Conservation (phyloP, 2,329 filamentous ascomycete species). For the Aspergillus eucalypticola region DNA sequence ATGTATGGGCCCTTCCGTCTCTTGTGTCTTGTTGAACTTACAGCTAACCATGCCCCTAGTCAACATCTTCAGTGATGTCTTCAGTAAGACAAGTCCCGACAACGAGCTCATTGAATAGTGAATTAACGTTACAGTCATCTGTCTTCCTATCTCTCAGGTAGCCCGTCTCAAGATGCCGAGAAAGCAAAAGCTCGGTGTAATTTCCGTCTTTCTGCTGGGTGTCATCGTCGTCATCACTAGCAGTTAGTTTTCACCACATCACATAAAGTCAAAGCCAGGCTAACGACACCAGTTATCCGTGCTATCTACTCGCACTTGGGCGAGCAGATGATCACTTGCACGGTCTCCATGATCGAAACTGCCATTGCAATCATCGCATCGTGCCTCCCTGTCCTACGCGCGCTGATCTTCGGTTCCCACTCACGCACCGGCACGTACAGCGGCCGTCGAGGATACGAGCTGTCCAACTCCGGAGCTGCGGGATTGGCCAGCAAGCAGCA, state of each 20-base stretch:
- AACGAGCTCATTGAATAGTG: neutral
- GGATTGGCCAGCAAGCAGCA: slow-evolving; percentile 11
- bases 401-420: slow-evolving; percentile 28
- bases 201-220: slow-evolving; percentile 23
- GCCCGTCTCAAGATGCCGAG: slow-evolving; percentile 19
- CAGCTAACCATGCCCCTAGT: slow-evolving; percentile 12
- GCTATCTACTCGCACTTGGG: slow-evolving; percentile 23
- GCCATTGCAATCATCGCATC: slow-evolving; percentile 24
- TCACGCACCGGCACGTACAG: slow-evolving; percentile 24
- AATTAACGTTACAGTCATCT: slow-evolving; percentile 18
- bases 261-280: neutral
- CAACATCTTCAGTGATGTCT: slow-evolving; percentile 24
- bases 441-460: slow-evolving; percentile 21
- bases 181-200: slow-evolving; percentile 22
- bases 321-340: slow-evolving; percentile 28
- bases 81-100: slow-evolving; percentile 13
- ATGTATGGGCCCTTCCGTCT: slow-evolving; percentile 12
- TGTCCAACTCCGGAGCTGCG: slow-evolving; percentile 17
- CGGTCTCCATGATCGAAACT: slow-evolving; percentile 28
- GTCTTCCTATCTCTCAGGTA: slow-evolving; percentile 23
- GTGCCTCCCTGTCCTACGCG: slow-evolving; percentile 20
- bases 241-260: slow-evolving; percentile 17
- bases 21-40: neutral
- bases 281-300: slow-evolving; percentile 21
- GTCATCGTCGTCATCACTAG: slow-evolving; percentile 21